Evolutionary conservation across 2,329 filamentous ascomycete genomes (phyloP).

Genomic region (Alternaria solani): DNA sequence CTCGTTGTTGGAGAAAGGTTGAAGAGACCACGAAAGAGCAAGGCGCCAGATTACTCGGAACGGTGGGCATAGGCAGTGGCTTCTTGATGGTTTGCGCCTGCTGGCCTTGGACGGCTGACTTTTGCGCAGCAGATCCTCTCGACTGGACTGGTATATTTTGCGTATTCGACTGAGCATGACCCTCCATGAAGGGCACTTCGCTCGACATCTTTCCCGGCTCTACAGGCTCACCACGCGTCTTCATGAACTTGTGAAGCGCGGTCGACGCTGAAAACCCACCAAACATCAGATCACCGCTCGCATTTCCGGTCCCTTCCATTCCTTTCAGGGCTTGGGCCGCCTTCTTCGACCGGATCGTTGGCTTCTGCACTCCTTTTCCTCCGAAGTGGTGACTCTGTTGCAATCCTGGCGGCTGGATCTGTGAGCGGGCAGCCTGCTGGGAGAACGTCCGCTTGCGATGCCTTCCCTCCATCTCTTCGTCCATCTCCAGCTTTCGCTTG

Average conservation of each 20-base stretch:
- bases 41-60: slow-evolving; percentile 29
- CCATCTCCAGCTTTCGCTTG: slow-evolving; percentile 46
- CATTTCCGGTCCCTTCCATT: background rate
- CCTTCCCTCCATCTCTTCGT: slow-evolving; percentile 19
- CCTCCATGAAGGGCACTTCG: background rate
- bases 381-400: slow-evolving; percentile 6
- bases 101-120: background rate
- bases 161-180: background rate
- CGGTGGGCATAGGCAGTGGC: slow-evolving; percentile 13
- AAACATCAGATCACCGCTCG: slow-evolving; percentile 40
- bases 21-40: slow-evolving; percentile 63
- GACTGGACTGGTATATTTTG: background rate
- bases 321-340: background rate
- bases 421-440: background rate
- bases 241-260: slow-evolving; percentile 62
- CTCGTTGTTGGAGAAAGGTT: slow-evolving; percentile 55
- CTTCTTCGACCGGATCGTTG: background rate
- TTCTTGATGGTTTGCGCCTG: background rate
- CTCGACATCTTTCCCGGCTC: background rate
- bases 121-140: background rate
- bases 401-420: background rate
- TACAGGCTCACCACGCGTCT: slow-evolving; percentile 51
- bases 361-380: background rate
- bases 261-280: slow-evolving; percentile 53
- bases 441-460: slow-evolving; percentile 1